Evolutionary conservation across 345 rosid species (phyloP).

Genomic region (Cardamine chenopodiifolia): DNA sequence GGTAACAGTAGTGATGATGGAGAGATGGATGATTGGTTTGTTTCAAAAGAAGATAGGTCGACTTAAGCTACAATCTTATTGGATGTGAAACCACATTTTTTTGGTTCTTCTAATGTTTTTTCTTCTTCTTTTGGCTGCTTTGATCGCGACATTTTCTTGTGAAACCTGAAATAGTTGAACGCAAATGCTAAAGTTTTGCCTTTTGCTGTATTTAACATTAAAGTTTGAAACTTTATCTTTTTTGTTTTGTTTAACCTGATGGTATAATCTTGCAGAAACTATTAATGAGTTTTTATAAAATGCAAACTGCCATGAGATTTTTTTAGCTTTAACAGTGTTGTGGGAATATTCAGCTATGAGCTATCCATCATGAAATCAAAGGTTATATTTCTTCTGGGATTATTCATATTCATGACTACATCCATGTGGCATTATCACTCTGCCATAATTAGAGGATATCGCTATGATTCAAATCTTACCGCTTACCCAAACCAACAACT

Average conservation of each 20-base stretch:
- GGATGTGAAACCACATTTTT: background rate
- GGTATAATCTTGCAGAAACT: background rate
- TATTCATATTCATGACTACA: too few relatives aligned
- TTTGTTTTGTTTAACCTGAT: background rate
- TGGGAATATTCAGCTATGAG: background rate
- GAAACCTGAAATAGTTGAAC: background rate
- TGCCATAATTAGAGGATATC: too few relatives aligned
- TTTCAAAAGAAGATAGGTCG: conserved; percentile 9
- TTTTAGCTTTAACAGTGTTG: background rate
- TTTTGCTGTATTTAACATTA: conserved; percentile 33
- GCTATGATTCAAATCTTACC: too few relatives aligned
- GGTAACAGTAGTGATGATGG: conserved; percentile 60
- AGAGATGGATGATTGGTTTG: conserved; percentile 78
- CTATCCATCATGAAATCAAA: background rate
- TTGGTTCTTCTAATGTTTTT: background rate
- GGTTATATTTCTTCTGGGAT: background rate
- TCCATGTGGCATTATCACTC: too few relatives aligned
- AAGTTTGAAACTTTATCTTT: conserved; percentile 8
- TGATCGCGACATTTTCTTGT: background rate
- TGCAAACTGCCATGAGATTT: background rate
- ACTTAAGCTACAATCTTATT: background rate
- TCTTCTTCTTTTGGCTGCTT: background rate
- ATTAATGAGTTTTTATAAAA: background rate
- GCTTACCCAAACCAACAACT: background rate
- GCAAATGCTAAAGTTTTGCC: background rate